Percentiles rank a stretch among this genome's conserved stretches.
phyloP scores from a whole-genome alignment of 2,329 filamentous ascomycete genomes.

The Trichoderma citrinoviride region DNA sequence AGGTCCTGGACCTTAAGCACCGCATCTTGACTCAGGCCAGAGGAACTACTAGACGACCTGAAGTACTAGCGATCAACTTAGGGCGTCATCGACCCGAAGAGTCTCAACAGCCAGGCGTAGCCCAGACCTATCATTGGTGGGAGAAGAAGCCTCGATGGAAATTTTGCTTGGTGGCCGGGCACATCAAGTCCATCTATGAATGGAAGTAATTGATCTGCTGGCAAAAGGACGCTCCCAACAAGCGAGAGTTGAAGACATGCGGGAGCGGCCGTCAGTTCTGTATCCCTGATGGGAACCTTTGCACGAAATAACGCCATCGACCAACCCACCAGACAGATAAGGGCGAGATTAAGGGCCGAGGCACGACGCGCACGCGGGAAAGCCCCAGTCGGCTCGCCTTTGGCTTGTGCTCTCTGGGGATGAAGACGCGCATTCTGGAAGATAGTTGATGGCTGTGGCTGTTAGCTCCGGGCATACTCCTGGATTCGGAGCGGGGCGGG shows the following conservation, averaged over 20 bases:
- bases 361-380: background rate
- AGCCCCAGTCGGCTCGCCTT: background rate
- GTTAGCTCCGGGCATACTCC: conserved; percentile 8
- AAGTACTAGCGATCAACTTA: background rate
- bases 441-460: background rate
- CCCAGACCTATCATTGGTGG: background rate
- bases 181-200: background rate
- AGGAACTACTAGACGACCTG: background rate
- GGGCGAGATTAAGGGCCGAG: background rate
- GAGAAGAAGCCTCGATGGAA: background rate
- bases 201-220: background rate
- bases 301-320: background rate
- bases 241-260: background rate
- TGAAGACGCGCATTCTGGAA: background rate
- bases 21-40: background rate
- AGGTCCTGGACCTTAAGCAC: conserved; percentile 2
- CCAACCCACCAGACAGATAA: background rate
- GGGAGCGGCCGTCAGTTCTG: background rate
- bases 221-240: background rate
- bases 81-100: background rate
- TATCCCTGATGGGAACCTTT: conserved; percentile 10
- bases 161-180: background rate
- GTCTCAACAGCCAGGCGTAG: background rate
- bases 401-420: conserved; percentile 7
- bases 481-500: conserved; percentile 11